Evolutionary conservation across 768 basidiomycete genomes (phyloP).

Genomic region (Serpula lacrymans): DNA sequence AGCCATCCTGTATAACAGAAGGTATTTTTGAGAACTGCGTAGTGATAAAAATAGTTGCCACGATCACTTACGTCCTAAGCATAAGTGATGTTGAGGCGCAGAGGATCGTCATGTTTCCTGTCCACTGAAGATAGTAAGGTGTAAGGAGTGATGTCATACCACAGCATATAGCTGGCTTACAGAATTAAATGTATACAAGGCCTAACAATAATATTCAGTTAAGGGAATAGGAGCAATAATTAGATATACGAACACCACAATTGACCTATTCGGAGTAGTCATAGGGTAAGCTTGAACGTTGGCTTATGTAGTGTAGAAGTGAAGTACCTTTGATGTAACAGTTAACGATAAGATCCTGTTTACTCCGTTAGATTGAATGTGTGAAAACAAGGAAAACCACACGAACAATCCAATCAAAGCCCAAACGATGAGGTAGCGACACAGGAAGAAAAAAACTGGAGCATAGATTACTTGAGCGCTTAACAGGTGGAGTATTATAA

Average conservation of each 20-base stretch:
- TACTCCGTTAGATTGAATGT: too few species aligned
- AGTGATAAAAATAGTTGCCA: background rate
- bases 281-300: background rate
- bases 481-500: too few species aligned
- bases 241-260: slow-evolving; percentile 57
- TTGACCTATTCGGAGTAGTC: slow-evolving; percentile 41
- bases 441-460: slow-evolving; percentile 63
- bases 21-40: slow-evolving; percentile 12
- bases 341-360: slow-evolving; percentile 59
- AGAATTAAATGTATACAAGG: slow-evolving; percentile 67
- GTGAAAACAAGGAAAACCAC: too few species aligned
- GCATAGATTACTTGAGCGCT: too few species aligned
- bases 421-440: slow-evolving; percentile 69
- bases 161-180: slow-evolving; percentile 35
- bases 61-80: slow-evolving; percentile 63
- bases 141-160: background rate
- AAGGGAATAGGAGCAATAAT: too few species aligned
- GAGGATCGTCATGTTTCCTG: slow-evolving; percentile 64
- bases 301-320: slow-evolving; percentile 2
- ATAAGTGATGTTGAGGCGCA: slow-evolving; percentile 65
- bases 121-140: slow-evolving; percentile 39
- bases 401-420: slow-evolving; percentile 63
- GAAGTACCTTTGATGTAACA: slow-evolving; percentile 42
- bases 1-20: slow-evolving; percentile 49
- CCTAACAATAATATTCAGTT: slow-evolving; percentile 40